Base-by-base conservation (phyloP, 768 basidiomycete genomes). In the Clitopilus hobsonii region DNA sequence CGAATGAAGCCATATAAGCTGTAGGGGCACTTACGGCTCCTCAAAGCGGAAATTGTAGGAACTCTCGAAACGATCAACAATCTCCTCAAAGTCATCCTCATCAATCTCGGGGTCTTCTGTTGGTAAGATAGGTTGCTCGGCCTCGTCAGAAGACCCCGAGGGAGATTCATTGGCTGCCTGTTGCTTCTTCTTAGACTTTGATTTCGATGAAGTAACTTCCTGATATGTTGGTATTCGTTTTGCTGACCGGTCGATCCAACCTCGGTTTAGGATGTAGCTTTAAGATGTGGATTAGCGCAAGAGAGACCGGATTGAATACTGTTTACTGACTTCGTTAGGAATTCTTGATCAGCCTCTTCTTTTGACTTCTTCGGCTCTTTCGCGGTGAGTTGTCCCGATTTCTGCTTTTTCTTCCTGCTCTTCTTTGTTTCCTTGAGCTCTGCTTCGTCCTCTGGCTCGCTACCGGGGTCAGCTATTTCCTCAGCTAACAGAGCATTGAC, bases 41-140 rank as follows among this genome's bases (percentile, higher is more conserved):
- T 99, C 96, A 67, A 93, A 99, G 52, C 97, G 85, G 74, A 97
- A 97, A 69, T 98, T 98, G 73, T 98, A 99, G 14, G 89, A 90
- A n/a, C 83, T 85, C 72, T 99, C 97, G 60, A 98, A 99, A 41
- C 83, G 83, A 25, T 97, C 95, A 5, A 86, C 89, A 58, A 91
- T 85, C 41, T 96, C 92, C 53, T 97, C 94, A 61, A 97, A 97
- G 16, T 89, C 81, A 29, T 86, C 84, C 5, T 89, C 87, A 8
- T 87, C 65, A 32, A 74, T 71, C 11, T 69, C 69, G 1, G 68
- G 68, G 20, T 64, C 62, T 0, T 65, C 66, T 23, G 59, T 56
- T 7, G 60, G 60, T n/a, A 56, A 48, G 13, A 6, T 10, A 2
- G 27, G 5, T 26, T 25, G 58, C 47, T 65, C 66, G 26, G 58